Evolutionary conservation across 306 rosid genomes (phyloP).

Genomic region (Oemleria cerasiformis): DNA sequence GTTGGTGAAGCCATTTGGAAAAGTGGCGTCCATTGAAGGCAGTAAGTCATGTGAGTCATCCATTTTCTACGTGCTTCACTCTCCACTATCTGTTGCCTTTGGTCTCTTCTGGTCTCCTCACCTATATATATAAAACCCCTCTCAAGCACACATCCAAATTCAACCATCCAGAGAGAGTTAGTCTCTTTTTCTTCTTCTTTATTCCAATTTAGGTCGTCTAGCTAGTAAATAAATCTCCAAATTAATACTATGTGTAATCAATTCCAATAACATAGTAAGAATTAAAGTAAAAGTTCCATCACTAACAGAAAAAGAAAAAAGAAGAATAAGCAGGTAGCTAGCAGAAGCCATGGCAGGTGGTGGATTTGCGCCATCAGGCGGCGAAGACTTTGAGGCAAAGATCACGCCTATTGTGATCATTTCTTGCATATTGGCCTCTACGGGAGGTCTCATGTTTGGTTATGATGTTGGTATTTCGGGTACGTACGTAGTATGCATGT

Average conservation of each 20-base stretch:
- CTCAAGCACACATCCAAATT: neutral
- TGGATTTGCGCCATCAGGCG: neutral
- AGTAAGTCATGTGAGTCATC: neutral
- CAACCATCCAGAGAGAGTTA: neutral
- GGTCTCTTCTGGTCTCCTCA: neutral
- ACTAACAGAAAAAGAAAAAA: neutral
- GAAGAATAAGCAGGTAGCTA: neutral
- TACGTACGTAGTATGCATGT: neutral
- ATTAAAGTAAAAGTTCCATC: neutral
- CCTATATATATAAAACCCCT: neutral
- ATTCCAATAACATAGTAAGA: too few relatives aligned
- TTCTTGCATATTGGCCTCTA: conserved; percentile 14
- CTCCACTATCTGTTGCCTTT: neutral
- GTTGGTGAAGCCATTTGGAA: neutral
- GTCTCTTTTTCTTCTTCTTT: neutral
- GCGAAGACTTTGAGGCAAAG: conserved; percentile 8
- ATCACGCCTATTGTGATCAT: conserved; percentile 16
- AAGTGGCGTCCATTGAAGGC: neutral
- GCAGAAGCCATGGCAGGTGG: conserved; percentile 12
- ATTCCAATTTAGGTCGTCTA: neutral
- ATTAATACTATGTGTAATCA: too few relatives aligned
- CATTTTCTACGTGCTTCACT: neutral
- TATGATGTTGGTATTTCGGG: conserved; percentile 11
- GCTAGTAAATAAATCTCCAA: too few relatives aligned
- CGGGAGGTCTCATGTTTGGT: conserved; percentile 14